A percentile compares a stretch with the other conserved stretches of the same genome.
These are phyloP conservation scores for Alloascoidea hylecoeti DNA, from an alignment of 805 yeast genomes.

Conservation along the genomic window DNA sequence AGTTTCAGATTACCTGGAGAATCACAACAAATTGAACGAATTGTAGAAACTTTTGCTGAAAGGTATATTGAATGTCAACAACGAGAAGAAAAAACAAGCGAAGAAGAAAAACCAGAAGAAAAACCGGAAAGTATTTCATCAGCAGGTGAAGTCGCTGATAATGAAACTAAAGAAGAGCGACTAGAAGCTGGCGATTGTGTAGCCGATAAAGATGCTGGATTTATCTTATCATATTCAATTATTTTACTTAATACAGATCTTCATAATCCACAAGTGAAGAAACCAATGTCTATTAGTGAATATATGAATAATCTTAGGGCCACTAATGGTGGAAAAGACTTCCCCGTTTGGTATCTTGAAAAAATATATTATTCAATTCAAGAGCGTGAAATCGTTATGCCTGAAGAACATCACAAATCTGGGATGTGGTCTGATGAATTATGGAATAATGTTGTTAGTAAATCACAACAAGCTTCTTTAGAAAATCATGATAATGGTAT, in stretches of 20 bases:
- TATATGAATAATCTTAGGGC: slow-evolving; percentile 74
- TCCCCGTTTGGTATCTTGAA: slow-evolving; percentile 74
- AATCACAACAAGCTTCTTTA: slow-evolving; percentile 25
- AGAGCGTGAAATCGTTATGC: slow-evolving; percentile 88
- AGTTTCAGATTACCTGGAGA: slow-evolving; percentile 93
- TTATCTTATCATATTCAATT: slow-evolving; percentile 79
- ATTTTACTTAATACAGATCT: slow-evolving; percentile 91
- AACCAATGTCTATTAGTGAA: slow-evolving; percentile 79
- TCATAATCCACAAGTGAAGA: slow-evolving; percentile 85
- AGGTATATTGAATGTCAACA: slow-evolving; percentile 59
- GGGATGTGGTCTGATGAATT: slow-evolving; percentile 10
- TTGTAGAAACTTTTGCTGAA: slow-evolving; percentile 76
- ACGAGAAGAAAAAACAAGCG: slow-evolving; percentile 11
- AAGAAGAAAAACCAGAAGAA: slow-evolving; percentile 4
- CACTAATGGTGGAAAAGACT: slow-evolving; percentile 57
- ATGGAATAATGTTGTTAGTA: slow-evolving; percentile 53
- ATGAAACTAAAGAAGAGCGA: slow-evolving; percentile 12
- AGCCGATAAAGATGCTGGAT: slow-evolving; percentile 79
- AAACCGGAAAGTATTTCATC: slow-evolving; percentile 3
- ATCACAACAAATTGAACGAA: slow-evolving; percentile 89
- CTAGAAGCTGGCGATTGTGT: slow-evolving; percentile 29
- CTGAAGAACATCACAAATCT: slow-evolving; percentile 81
- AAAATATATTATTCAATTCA: slow-evolving; percentile 70
- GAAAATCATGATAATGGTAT: slow-evolving; percentile 12
- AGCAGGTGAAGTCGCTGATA: slow-evolving; percentile 6